These are phyloP conservation scores for Ogataea methylovora DNA, from an alignment of 805 yeast species.

Conservation along the genomic window DNA sequence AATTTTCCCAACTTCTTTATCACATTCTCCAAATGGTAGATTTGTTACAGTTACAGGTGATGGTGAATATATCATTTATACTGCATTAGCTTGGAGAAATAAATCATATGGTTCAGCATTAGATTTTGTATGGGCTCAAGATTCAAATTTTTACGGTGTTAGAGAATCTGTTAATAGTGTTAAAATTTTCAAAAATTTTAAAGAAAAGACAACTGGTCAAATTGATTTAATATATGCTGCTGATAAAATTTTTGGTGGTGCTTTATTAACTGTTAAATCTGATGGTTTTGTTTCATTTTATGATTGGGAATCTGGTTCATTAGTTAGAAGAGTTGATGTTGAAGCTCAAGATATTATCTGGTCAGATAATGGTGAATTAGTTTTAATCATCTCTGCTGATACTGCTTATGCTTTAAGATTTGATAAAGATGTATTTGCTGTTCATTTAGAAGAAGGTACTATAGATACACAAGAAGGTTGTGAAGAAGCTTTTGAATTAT, in stretches of 20 bases:
- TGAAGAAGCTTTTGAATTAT: conserved; percentile 77
- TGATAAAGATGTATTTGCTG: conserved; percentile 58
- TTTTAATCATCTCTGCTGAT: conserved; percentile 64
- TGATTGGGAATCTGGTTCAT: conserved; percentile 85
- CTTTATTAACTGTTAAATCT: conserved; percentile 78
- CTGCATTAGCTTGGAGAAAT: conserved; percentile 97
- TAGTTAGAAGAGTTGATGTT: conserved; percentile 86
- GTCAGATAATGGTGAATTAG: conserved; percentile 90
- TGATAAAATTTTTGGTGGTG: conserved; percentile 80
- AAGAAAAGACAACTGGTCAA: conserved; percentile 58
- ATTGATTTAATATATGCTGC: conserved; percentile 65
- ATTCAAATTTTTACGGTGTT: conserved; percentile 79
- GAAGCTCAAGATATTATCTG: conserved; percentile 79
- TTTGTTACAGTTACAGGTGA: conserved; percentile 97
- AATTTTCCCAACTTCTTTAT: conserved; percentile 78
- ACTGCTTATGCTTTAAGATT: conserved; percentile 73
- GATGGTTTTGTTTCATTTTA: conserved; percentile 82
- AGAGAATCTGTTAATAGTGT: conserved; percentile 62
- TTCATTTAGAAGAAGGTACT: conserved; percentile 49
- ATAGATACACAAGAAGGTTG: conserved; percentile 81
- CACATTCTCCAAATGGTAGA: conserved; percentile 95
- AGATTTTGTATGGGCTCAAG: conserved; percentile 94
- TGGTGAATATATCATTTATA: conserved; percentile 93
- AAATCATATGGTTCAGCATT: conserved; percentile 85
- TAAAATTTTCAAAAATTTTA: conserved; percentile 75